Conservation (phyloP, 2,329 filamentous ascomycete species). For the Aspergillus aculeatinus region DNA sequence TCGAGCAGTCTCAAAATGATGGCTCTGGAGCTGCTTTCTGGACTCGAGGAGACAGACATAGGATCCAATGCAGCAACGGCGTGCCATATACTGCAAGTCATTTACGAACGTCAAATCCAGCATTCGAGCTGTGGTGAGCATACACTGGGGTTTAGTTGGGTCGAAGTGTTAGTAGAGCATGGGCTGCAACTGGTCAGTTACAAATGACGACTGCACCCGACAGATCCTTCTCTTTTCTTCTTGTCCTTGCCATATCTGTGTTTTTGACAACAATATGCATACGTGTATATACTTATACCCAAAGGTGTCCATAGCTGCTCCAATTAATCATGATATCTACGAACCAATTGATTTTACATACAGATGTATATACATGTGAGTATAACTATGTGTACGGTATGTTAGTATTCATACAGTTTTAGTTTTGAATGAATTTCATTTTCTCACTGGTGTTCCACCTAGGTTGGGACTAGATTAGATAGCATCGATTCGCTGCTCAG, state of each 20-base stretch:
- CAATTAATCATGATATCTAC: background rate
- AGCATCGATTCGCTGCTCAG: conserved; percentile 10
- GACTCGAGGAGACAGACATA: conserved; percentile 49
- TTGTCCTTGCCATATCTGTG: no score
- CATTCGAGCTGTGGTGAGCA: conserved; percentile 41
- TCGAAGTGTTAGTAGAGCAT: conserved; percentile 47
- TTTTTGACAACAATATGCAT: no score
- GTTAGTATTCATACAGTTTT: no score
- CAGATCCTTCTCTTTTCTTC: background rate
- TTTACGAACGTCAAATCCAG: conserved; percentile 51
- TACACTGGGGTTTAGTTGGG: conserved; percentile 52
- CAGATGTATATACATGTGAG: no score
- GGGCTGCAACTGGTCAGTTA: conserved; percentile 53
- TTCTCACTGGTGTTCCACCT: no score
- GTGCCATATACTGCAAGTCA: conserved; percentile 46
- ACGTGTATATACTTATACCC: no score
- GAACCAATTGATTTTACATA: background rate
- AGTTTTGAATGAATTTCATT: background rate
- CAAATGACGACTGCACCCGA: conserved; percentile 34
- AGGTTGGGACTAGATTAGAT: background rate
- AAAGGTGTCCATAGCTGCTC: background rate
- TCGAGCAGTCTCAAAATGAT: conserved; percentile 46
- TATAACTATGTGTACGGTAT: no score
- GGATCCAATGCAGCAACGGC: conserved; percentile 50
- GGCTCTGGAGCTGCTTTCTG: conserved; percentile 51